phyloP scores from a whole-genome alignment of 495 filamentous ascomycete genomes.

The Symbiotaphrina buchneri region DNA sequence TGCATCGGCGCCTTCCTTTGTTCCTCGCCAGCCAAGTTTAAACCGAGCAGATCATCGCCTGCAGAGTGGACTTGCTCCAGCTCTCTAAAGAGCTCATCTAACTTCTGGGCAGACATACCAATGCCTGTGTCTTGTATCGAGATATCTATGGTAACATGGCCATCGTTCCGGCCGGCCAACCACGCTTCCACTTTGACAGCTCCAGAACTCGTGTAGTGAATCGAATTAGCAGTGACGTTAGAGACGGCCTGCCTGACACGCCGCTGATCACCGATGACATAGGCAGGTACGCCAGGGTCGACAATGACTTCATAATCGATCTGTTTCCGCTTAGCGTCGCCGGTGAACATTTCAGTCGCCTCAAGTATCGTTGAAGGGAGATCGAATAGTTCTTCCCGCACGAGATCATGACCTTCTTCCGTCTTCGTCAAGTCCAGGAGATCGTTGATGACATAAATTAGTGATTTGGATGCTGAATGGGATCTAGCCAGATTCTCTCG shows the following conservation, averaged over 20 bases:
- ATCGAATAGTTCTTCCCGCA: conserved; percentile 69
- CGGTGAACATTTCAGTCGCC: conserved; percentile 48
- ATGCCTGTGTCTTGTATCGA: conserved; percentile 56
- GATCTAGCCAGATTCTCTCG: conserved; percentile 72
- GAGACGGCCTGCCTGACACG: conserved; percentile 59
- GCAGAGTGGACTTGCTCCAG: conserved; percentile 66
- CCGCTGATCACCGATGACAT: conserved; percentile 60
- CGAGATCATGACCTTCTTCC: conserved; percentile 57
- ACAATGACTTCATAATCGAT: conserved; percentile 43
- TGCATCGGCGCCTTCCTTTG: conserved; percentile 3
- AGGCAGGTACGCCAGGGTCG: conserved; percentile 43
- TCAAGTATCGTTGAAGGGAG: conserved; percentile 48
- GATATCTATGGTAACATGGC: conserved; percentile 41
- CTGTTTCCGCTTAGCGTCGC: conserved; percentile 54
- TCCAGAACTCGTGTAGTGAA: conserved; percentile 58
- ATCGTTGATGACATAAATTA: conserved; percentile 94
- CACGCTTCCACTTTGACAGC: conserved; percentile 50
- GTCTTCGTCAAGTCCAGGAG: conserved; percentile 79
- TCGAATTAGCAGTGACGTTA: conserved; percentile 70
- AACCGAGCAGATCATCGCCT: conserved; percentile 17
- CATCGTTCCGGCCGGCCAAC: conserved; percentile 11
- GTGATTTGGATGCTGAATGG: conserved; percentile 85
- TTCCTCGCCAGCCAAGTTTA: conserved; percentile 10
- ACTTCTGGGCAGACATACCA: conserved; percentile 49
- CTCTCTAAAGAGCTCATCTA: conserved; percentile 65